Evolutionary conservation across 73 alveolate genomes (phyloP), one percentile per base, ranked within the genome.

Genomic region (Vitrella brassicaformis): DNA sequence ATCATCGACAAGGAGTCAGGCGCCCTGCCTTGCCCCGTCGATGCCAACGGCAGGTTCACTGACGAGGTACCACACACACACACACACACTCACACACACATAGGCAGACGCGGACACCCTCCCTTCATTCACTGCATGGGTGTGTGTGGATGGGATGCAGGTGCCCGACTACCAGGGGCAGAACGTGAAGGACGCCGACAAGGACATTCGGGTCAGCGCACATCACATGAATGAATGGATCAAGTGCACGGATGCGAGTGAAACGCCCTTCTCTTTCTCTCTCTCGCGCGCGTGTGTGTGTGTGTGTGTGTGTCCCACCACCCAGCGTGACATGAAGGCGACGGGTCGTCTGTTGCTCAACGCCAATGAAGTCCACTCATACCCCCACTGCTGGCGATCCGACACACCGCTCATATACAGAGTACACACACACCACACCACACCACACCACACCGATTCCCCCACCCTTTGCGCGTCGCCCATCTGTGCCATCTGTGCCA

Each of bases 361-460:
- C 56, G 22, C 4, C 56, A 14, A 39, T 39, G 4, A 90, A 69
- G 83, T 69, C 77, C 99, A 97, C 90, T 90, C 91, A 70, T 97
- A 97, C 81, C 99, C 99, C 0, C 95, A 84, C 90, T 97, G 99
- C 91, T 97, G 98, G 98, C 91, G 99, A 76, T 94, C 99, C 19
- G 94, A 97, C 71, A 97, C 99, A n/a, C 99, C 99, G 10, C 89
- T 97, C 47, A 94, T 96, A 69, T 97, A 97, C 92, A 88, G 98
- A 77, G 97, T 98, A 19, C 68, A 9, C n/a, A 56, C 22, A 22
- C 68, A 9, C 68, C 28, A 56, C 26, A 19, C 68, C 68, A 27
- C 14, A 56, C 22, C 0, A 8, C 68, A 10, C n/a, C 22, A 56
- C 18, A 7, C 30, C 68, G 0, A 56, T 8, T 28, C 30, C 29